These are phyloP conservation scores for Gynochthodes officinalis DNA, from an alignment of 257 asterid species.

Conservation along the genomic window DNA sequence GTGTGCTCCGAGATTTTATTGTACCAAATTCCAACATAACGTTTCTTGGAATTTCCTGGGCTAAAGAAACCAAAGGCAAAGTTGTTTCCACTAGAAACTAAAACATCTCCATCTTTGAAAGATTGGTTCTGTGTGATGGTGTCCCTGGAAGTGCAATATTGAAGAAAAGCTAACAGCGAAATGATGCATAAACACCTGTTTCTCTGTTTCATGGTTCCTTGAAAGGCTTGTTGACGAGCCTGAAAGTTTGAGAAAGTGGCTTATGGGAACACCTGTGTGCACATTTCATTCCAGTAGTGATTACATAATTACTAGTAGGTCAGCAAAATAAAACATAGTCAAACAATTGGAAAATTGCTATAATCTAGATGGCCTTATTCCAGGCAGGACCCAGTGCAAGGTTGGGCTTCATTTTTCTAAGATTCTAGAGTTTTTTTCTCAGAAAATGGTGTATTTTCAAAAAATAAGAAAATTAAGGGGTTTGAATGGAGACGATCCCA, in stretches of 20 bases:
- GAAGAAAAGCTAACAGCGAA: constrained; percentile 18
- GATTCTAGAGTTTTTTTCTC: no score
- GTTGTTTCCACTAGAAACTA: constrained; percentile 17
- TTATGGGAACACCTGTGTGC: not conserved
- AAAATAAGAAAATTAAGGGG: no score
- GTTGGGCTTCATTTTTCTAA: no score
- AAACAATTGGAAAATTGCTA: no score
- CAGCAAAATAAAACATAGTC: not conserved
- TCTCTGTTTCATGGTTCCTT: constrained; percentile 13
- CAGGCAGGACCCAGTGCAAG: no score
- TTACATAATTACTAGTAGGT: no score
- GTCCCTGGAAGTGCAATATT: constrained; percentile 18
- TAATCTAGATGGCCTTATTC: no score
- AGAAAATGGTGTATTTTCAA: no score
- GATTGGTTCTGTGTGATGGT: constrained; percentile 25
- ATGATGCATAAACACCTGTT: not conserved
- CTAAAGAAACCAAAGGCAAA: constrained; percentile 38
- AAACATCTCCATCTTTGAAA: constrained; percentile 25
- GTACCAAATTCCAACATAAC: constrained; percentile 38
- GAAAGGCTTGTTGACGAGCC: no score
- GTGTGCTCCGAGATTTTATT: constrained; percentile 29
- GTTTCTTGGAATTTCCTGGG: constrained; percentile 27
- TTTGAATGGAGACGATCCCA: no score
- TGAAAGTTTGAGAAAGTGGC: not conserved
- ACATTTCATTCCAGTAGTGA: no score